A percentile compares a stretch with the other conserved stretches of the same genome.
Conservation (phyloP, 2,329 filamentous ascomycete genomes). For the Nemania diffusa region DNA sequence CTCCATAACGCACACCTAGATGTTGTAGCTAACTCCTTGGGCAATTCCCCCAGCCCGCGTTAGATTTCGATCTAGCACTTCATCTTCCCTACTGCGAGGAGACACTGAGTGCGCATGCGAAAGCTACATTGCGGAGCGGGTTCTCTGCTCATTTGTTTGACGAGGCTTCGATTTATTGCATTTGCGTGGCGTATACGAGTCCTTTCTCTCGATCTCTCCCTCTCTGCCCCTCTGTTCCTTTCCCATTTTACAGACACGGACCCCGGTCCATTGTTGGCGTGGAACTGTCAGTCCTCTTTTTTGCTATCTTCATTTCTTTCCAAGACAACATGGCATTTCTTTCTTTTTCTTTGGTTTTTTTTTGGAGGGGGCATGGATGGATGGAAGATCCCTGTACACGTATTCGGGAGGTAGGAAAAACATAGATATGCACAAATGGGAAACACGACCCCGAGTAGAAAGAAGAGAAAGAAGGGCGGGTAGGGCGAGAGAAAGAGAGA, state of each 20-base stretch:
- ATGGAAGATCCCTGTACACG: constrained; percentile 35
- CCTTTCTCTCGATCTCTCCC: constrained; percentile 8
- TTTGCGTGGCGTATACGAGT: constrained; percentile 45
- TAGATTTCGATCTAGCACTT: constrained; percentile 27
- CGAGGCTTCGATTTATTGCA: constrained; percentile 44
- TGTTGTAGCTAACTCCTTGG: constrained; percentile 65
- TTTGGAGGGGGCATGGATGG: background rate
- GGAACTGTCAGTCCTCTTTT: background rate
- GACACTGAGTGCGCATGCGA: constrained; percentile 22
- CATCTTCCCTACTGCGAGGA: constrained; percentile 18
- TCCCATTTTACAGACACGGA: constrained; percentile 28
- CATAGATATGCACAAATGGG: constrained; percentile 29
- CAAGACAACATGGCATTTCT: constrained; percentile 16
- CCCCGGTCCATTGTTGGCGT: constrained; percentile 6
- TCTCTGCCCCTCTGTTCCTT: no score
- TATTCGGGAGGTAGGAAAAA: constrained; percentile 29
- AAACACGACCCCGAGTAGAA: constrained; percentile 23
- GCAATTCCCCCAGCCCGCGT: constrained; percentile 51
- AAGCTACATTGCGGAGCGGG: constrained; percentile 36
- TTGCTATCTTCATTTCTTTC: constrained; percentile 4
- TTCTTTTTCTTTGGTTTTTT: constrained; percentile 7
- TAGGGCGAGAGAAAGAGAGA: background rate
- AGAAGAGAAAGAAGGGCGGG: background rate
- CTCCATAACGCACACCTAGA: constrained; percentile 89
- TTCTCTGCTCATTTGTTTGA: constrained; percentile 35